Percentiles rank a stretch among this genome's conserved stretches.
phyloP scores from a whole-genome alignment of 441 rosid genomes.

The Jatropha podagrica region DNA sequence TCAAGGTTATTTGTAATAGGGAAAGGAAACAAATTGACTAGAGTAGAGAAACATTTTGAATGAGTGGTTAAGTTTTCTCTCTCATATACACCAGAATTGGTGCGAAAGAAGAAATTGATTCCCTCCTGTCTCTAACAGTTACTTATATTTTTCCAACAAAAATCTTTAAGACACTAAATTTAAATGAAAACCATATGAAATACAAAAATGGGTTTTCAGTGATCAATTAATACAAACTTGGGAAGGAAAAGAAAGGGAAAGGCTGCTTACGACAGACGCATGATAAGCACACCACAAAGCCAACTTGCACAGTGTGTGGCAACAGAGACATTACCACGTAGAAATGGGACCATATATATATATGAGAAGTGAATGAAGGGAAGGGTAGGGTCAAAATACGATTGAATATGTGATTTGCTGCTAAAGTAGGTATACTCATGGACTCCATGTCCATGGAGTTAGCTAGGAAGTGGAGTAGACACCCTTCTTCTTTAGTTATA shows the following conservation, averaged over 20 bases:
- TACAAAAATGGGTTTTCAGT: too few species aligned
- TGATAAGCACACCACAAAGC: not conserved
- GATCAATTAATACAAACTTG: not conserved
- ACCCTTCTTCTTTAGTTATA: not conserved
- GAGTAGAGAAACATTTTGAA: not conserved
- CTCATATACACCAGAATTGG: not conserved
- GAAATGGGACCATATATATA: not conserved
- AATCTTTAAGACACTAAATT: too few species aligned
- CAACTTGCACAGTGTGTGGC: not conserved
- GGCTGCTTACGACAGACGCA: not conserved
- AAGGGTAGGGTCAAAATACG: conserved; percentile 20
- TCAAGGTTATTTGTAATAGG: not conserved
- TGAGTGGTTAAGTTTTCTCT: not conserved
- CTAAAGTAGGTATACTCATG: conserved; percentile 2
- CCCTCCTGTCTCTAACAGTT: not conserved
- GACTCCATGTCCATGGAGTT: too few species aligned
- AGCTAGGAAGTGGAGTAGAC: conserved; percentile 6
- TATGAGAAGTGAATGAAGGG: not conserved
- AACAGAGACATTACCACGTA: not conserved
- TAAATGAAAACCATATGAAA: too few species aligned
- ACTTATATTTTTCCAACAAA: not conserved
- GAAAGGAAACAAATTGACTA: not conserved
- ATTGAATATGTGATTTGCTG: conserved; percentile 12
- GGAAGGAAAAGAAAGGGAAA: not conserved
- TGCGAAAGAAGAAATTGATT: not conserved